phyloP scores from a whole-genome alignment of 2,329 filamentous ascomycete species.

The Penicillium fuscoglaucum region DNA sequence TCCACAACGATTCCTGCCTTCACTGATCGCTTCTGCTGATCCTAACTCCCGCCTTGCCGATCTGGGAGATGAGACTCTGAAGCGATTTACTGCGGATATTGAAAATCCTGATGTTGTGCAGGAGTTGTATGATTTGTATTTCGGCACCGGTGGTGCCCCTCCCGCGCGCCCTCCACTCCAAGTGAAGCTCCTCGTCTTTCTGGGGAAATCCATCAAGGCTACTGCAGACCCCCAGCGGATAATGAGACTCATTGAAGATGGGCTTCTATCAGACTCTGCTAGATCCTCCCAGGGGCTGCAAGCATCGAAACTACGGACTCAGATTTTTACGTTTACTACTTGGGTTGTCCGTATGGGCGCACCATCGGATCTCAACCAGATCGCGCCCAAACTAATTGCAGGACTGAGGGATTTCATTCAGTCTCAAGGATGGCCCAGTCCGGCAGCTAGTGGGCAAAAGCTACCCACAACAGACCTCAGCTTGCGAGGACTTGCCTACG shows the following conservation, averaged over 20 bases:
- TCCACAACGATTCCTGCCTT: constrained; percentile 77
- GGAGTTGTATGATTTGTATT: constrained; percentile 71
- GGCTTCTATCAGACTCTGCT: constrained; percentile 54
- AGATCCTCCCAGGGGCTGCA: constrained; percentile 64
- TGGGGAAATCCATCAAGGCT: constrained; percentile 74
- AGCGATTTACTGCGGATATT: constrained; percentile 67
- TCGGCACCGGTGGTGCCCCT: constrained; percentile 54
- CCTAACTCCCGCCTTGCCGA: constrained; percentile 76
- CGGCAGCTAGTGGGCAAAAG: constrained; percentile 54
- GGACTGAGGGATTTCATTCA: constrained; percentile 73
- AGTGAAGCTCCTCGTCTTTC: constrained; percentile 70
- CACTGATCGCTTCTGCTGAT: constrained; percentile 79
- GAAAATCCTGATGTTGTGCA: constrained; percentile 66
- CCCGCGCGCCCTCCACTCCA: constrained; percentile 68
- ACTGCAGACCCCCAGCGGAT: constrained; percentile 69
- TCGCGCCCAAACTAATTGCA: constrained; percentile 68
- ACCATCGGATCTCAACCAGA: constrained; percentile 58
- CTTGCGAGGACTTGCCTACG: constrained; percentile 79
- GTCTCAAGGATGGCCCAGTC: constrained; percentile 77
- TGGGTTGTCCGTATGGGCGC: constrained; percentile 79
- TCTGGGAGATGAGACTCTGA: constrained; percentile 87
- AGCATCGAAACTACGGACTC: constrained; percentile 73
- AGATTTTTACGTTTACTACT: constrained; percentile 81
- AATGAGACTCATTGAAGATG: constrained; percentile 66
- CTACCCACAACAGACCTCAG: constrained; percentile 61